Conservation (phyloP, 495 filamentous ascomycete genomes). For the Penicillium lagena region DNA sequence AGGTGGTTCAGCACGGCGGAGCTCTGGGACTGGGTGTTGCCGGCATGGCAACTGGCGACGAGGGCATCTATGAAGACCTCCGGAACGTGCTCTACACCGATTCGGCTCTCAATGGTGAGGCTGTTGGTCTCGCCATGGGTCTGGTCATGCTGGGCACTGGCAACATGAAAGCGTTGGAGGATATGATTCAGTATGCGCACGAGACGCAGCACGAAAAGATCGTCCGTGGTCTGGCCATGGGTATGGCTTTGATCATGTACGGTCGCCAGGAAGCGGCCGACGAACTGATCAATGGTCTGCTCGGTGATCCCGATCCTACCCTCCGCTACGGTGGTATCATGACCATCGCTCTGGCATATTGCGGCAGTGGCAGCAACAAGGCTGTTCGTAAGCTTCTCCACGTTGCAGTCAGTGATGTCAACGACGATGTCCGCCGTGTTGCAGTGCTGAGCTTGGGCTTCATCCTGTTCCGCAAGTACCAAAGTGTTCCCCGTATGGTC, state of each 20-base stretch:
- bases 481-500: slow-evolving; percentile 98
- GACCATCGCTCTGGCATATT: slow-evolving; percentile 97
- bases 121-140: slow-evolving; percentile 91
- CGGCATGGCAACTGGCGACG: slow-evolving; percentile 91
- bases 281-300: slow-evolving; percentile 83
- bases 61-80: slow-evolving; percentile 86
- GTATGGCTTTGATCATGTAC: slow-evolving; percentile 99
- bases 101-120: slow-evolving; percentile 93
- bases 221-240: slow-evolving; percentile 86
- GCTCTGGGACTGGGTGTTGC: slow-evolving; percentile 93
- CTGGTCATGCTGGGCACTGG: slow-evolving; percentile 96
- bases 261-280: slow-evolving; percentile 92
- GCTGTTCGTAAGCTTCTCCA: slow-evolving; percentile 96
- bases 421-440: slow-evolving; percentile 91
- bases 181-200: slow-evolving; percentile 96
- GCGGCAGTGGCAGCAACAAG: slow-evolving; percentile 96
- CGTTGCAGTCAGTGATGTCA: slow-evolving; percentile 95
- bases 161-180: slow-evolving; percentile 80
- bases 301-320: slow-evolving; percentile 90
- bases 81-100: slow-evolving; percentile 83
- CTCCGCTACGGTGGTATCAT: slow-evolving; percentile 97
- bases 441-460: slow-evolving; percentile 99
- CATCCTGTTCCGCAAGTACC: slow-evolving; percentile 96
- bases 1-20: slow-evolving; percentile 95
- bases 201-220: slow-evolving; percentile 99